A percentile compares a stretch with the other conserved stretches of the same genome.
These are phyloP conservation scores for Trypanosoma mega DNA, from an alignment of 208 protist species.

Conservation along the genomic window DNA sequence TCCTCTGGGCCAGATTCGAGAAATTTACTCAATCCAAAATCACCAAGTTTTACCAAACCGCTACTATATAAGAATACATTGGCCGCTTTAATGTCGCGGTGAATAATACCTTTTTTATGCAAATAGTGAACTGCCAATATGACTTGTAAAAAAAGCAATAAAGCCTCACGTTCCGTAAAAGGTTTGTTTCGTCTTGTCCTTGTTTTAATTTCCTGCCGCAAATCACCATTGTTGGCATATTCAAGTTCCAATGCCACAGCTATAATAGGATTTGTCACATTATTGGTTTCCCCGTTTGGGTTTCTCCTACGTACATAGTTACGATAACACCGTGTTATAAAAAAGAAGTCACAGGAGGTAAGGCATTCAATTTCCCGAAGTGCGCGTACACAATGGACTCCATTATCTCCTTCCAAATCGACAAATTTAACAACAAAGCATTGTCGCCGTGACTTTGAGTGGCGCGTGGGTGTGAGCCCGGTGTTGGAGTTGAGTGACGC, in stretches of 20 bases:
- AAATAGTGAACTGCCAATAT: constrained; percentile 80
- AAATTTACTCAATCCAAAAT: constrained; percentile 85
- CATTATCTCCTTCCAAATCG: constrained; percentile 30
- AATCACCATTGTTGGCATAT: constrained; percentile 70
- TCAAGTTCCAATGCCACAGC: constrained; percentile 53
- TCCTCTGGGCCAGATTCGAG: constrained; percentile 50
- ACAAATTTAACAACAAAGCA: constrained; percentile 42
- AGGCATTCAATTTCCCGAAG: constrained; percentile 35
- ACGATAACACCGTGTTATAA: constrained; percentile 43
- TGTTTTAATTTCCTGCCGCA: constrained; percentile 51
- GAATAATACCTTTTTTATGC: constrained; percentile 79
- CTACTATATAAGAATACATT: constrained; percentile 83
- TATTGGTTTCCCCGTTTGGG: constrained; percentile 15
- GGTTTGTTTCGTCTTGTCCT: constrained; percentile 22
- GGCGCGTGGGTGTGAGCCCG: not conserved
- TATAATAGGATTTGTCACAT: constrained; percentile 39
- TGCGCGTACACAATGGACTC: constrained; percentile 23
- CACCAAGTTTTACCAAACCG: constrained; percentile 81
- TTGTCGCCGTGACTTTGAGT: not conserved
- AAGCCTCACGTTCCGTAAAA: constrained; percentile 55
- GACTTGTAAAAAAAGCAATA: constrained; percentile 68
- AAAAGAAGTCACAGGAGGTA: constrained; percentile 45
- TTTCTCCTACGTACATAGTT: constrained; percentile 14
- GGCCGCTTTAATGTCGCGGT: constrained; percentile 86
- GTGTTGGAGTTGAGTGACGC: not conserved